A percentile compares a stretch with the other conserved stretches of the same genome.
Evolutionary conservation across 1,284 basidiomycete genomes (phyloP).

Genomic region (Boletus semigastroideus): DNA sequence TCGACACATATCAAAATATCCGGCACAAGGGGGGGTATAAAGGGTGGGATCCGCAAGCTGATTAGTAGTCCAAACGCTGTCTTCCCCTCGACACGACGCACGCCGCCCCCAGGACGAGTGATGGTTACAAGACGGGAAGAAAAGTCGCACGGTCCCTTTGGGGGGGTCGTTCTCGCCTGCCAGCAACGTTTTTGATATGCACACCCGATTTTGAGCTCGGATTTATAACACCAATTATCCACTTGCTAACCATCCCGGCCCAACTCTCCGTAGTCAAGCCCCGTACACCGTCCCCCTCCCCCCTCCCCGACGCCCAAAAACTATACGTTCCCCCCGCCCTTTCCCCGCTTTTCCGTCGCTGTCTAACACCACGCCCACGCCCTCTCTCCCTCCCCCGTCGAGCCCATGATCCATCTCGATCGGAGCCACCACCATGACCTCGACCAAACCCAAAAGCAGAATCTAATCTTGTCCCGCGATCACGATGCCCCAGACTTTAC

Average conservation of each 20-base stretch:
- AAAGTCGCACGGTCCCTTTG: slow-evolving; percentile 28
- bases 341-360: slow-evolving; percentile 1
- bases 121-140: slow-evolving; percentile 16
- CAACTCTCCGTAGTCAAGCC: background rate
- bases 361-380: background rate
- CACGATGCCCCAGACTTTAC: slow-evolving; percentile 40
- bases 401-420: slow-evolving; percentile 61
- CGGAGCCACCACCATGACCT: slow-evolving; percentile 46
- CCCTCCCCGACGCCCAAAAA: slow-evolving; percentile 3
- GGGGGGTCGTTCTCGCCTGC: slow-evolving; percentile 9
- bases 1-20: slow-evolving; percentile 23
- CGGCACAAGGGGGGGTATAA: slow-evolving; percentile 20
- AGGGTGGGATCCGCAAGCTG: slow-evolving; percentile 15
- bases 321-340: background rate
- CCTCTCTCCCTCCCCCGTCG: slow-evolving; percentile 1
- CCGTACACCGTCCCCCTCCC: background rate
- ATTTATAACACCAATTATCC: slow-evolving; percentile 32
- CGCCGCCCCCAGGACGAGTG: too few relatives aligned
- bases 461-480: slow-evolving; percentile 46
- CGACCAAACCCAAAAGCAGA: slow-evolving; percentile 42
- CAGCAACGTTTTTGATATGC: slow-evolving; percentile 34
- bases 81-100: background rate
- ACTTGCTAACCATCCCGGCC: slow-evolving; percentile 13
- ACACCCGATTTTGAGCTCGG: slow-evolving; percentile 34
- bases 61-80: background rate